A percentile compares a stretch with the other conserved stretches of the same genome.
phyloP scores from a whole-genome alignment of 78 protist species.

The Dictyostelium discoideum region DNA sequence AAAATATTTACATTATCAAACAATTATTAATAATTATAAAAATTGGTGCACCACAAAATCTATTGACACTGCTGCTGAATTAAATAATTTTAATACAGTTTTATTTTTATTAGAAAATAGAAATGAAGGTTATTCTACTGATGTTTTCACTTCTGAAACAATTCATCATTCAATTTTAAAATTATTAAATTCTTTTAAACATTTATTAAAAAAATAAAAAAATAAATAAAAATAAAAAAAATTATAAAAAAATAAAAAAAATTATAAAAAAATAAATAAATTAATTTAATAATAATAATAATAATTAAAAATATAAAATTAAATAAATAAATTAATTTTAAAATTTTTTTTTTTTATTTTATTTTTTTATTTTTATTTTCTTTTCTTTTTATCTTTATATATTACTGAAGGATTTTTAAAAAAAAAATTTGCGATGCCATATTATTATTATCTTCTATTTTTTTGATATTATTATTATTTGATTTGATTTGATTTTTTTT shows the following conservation, averaged over 20 bases:
- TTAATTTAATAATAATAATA: too few relatives aligned
- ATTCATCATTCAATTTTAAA: neutral
- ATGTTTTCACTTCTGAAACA: neutral
- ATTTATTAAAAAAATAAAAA: too few relatives aligned
- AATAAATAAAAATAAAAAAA: too few relatives aligned
- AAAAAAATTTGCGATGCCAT: neutral
- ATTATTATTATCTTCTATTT: neutral
- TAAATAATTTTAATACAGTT: neutral
- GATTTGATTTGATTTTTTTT: neutral
- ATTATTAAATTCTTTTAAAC: neutral
- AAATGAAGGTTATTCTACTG: neutral
- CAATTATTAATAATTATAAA: neutral
- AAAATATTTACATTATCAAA: neutral
- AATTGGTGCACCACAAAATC: neutral
- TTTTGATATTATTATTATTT: neutral
- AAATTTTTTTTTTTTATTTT: too few relatives aligned
- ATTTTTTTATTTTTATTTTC: neutral
- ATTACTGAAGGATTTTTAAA: neutral
- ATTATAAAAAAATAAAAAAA: too few relatives aligned
- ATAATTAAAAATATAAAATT: too few relatives aligned
- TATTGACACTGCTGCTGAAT: neutral
- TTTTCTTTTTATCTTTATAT: neutral
- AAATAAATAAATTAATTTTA: too few relatives aligned
- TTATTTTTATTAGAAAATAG: neutral
- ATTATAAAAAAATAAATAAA: too few relatives aligned